A percentile compares a stretch with the other conserved stretches of the same genome.
phyloP scores from a whole-genome alignment of 371 early-diverging fungal species.

The Mortierella sp. region DNA sequence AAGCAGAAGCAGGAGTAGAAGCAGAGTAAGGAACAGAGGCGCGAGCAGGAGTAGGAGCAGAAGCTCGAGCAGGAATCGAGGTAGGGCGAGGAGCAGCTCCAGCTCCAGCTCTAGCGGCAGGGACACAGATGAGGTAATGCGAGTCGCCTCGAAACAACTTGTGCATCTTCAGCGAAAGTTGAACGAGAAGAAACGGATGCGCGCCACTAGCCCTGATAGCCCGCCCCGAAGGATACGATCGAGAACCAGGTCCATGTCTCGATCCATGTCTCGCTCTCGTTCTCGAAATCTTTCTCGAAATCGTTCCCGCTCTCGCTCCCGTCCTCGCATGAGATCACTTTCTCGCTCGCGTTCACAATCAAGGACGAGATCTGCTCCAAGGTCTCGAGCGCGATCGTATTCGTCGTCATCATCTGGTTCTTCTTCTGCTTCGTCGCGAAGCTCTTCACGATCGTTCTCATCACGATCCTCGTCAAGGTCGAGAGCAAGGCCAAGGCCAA shows the following conservation, averaged over 20 bases:
- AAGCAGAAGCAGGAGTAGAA: too few relatives aligned
- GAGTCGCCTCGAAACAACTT: conserved; percentile 31
- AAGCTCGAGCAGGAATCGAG: background rate
- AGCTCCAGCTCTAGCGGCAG: conserved; percentile 21
- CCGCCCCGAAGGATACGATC: conserved; percentile 11
- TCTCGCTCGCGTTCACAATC: too few relatives aligned
- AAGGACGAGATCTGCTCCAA: too few relatives aligned
- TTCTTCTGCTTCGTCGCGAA: too few relatives aligned
- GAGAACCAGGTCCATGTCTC: background rate
- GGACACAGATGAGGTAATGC: conserved; percentile 51
- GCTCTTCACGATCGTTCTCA: too few relatives aligned
- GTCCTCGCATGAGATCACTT: too few relatives aligned
- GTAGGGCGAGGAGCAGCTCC: background rate
- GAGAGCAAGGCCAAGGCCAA: too few relatives aligned
- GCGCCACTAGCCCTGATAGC: conserved; percentile 8
- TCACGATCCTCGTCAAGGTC: too few relatives aligned
- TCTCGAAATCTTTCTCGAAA: conserved; percentile 2
- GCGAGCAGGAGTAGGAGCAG: background rate
- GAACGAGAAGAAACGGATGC: conserved; percentile 29
- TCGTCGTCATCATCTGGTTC: background rate
- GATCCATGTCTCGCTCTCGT: conserved; percentile 9
- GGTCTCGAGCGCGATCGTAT: too few relatives aligned
- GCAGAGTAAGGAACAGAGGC: background rate
- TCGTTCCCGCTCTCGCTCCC: background rate
- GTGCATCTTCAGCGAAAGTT: conserved; percentile 48